These are phyloP conservation scores for Phalaenopsis hybrid DNA, from an alignment of 116 monocot species.

Conservation along the genomic window DNA sequence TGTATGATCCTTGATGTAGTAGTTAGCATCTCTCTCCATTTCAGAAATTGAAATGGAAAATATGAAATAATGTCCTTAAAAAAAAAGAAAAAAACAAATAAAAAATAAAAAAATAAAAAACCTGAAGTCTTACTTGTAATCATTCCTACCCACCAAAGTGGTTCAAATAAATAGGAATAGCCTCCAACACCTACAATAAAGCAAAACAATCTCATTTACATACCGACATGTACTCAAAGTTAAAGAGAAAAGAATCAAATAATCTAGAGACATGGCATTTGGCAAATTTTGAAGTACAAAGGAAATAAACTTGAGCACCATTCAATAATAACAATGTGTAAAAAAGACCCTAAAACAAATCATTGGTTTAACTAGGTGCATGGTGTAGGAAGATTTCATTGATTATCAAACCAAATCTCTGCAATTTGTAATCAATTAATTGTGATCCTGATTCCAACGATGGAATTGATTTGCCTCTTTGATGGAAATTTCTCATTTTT, in stretches of 20 bases:
- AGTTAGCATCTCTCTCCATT: not conserved
- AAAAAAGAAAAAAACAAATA: not conserved
- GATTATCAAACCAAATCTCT: not conserved
- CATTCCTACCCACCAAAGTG: slow-evolving; percentile 99
- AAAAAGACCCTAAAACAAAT: not conserved
- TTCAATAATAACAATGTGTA: not conserved
- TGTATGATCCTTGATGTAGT: not conserved
- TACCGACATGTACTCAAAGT: not conserved
- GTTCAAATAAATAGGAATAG: slow-evolving; percentile 90
- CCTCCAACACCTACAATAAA: slow-evolving; percentile 63
- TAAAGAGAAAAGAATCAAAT: slow-evolving; percentile 6
- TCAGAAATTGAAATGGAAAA: not conserved
- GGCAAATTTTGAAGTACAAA: not conserved
- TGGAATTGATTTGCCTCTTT: not conserved
- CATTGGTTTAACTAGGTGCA: not conserved
- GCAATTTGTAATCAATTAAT: not conserved
- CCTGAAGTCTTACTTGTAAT: slow-evolving; percentile 60
- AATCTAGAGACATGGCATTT: not conserved
- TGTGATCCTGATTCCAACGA: not conserved
- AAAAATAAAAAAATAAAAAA: not conserved
- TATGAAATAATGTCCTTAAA: not conserved
- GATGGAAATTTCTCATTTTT: no score
- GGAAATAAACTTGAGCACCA: not conserved
- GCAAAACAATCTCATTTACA: slow-evolving; percentile 1
- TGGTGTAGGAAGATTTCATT: not conserved